Percentiles rank a stretch among this genome's conserved stretches.
phyloP scores from a whole-genome alignment of 495 filamentous ascomycete genomes.

The Peziza echinospora region DNA sequence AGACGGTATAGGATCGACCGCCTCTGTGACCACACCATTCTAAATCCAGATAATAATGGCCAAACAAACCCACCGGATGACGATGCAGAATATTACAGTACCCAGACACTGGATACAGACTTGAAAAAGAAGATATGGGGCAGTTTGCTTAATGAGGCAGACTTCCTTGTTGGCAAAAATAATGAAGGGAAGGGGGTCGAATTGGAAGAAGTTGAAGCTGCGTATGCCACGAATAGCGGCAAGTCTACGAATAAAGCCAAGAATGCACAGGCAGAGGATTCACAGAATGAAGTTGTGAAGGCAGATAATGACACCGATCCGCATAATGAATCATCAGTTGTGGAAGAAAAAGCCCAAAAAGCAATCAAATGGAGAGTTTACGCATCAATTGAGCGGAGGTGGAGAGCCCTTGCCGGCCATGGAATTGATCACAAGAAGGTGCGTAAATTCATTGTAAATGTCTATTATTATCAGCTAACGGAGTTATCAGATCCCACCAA shows the following conservation, averaged over 20 bases:
- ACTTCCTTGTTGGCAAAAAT: constrained; percentile 15
- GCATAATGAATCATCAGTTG: constrained; percentile 4
- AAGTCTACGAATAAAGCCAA: neutral
- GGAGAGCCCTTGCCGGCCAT: constrained; percentile 65
- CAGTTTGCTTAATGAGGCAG: constrained; percentile 9
- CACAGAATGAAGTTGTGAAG: neutral
- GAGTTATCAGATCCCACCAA: constrained; percentile 9
- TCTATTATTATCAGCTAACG: constrained; percentile 26
- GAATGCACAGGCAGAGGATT: neutral
- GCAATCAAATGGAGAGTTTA: constrained; percentile 24
- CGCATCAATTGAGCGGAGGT: constrained; percentile 42
- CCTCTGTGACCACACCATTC: constrained; percentile 6
- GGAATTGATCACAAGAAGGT: constrained; percentile 48
- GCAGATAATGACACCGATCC: constrained; percentile 3
- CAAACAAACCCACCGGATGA: constrained; percentile 1
- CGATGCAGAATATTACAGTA: neutral
- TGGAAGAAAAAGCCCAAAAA: constrained; percentile 5
- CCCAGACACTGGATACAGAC: neutral
- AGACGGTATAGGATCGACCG: constrained; percentile 7
- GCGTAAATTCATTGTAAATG: constrained; percentile 21
- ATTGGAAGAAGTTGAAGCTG: constrained; percentile 18
- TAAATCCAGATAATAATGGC: neutral
- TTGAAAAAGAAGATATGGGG: constrained; percentile 13
- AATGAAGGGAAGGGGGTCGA: constrained; percentile 13
- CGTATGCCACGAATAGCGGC: neutral